phyloP scores from a whole-genome alignment of 2,329 filamentous ascomycete species.

The Trichoderma sp. region DNA sequence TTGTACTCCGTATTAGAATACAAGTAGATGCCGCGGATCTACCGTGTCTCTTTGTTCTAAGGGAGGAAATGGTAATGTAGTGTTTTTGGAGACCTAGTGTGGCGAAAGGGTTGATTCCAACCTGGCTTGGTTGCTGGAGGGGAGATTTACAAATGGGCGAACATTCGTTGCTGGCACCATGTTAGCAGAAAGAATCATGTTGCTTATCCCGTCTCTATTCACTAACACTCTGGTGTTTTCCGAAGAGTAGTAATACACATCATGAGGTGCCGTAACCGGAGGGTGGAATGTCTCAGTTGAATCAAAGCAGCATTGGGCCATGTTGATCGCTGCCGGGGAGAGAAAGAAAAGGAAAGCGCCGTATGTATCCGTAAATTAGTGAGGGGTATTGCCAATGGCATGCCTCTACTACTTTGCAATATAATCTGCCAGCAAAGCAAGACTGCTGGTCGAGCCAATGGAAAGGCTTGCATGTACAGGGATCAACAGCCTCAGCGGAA shows the following conservation, averaged over 20 bases:
- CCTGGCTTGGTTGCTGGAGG: not conserved
- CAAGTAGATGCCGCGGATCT: not conserved
- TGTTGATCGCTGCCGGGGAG: not conserved
- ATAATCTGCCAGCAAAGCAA: constrained; percentile 11
- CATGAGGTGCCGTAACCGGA: not conserved
- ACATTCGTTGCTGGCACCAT: not conserved
- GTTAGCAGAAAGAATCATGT: not conserved
- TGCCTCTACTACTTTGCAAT: not conserved
- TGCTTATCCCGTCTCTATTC: not conserved
- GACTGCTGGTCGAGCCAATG: not conserved
- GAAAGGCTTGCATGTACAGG: not conserved
- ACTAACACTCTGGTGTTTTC: not conserved
- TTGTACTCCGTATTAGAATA: not conserved
- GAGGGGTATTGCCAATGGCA: not conserved
- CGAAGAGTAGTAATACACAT: not conserved
- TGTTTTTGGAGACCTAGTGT: no score
- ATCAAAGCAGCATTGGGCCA: not conserved
- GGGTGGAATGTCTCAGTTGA: not conserved
- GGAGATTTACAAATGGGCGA: not conserved
- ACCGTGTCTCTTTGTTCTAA: not conserved
- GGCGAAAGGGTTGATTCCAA: not conserved
- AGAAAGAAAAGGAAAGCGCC: not conserved
- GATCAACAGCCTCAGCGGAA: constrained; percentile 12
- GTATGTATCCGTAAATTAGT: not conserved
- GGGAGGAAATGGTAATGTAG: not conserved